Evolutionary conservation across 2,329 filamentous ascomycete species (phyloP).

Genomic region (Kalmusia sp.): DNA sequence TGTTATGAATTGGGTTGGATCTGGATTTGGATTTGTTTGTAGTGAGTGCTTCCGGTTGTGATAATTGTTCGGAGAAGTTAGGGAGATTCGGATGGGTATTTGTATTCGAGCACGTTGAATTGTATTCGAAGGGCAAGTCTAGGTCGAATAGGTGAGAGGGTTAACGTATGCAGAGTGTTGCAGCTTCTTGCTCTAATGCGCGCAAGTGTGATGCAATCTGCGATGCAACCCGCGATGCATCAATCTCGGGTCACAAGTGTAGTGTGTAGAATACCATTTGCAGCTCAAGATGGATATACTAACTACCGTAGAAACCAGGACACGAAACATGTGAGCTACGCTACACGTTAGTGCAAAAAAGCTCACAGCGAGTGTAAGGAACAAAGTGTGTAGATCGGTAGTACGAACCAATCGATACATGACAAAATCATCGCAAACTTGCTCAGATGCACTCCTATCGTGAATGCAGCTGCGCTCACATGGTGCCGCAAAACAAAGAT

Average conservation of each 20-base stretch:
- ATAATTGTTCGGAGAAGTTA: background rate
- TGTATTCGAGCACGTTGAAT: too few relatives aligned
- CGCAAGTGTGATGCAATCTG: background rate
- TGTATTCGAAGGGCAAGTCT: too few relatives aligned
- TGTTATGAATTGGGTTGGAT: background rate
- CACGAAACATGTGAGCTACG: too few relatives aligned
- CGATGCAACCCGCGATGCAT: background rate
- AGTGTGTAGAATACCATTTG: background rate
- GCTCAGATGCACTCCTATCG: background rate
- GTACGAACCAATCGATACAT: background rate
- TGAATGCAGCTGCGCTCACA: background rate
- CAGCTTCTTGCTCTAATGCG: constrained; percentile 1
- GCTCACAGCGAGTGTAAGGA: background rate
- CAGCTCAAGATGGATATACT: too few relatives aligned
- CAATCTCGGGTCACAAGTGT: background rate
- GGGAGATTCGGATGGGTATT: too few relatives aligned
- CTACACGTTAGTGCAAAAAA: background rate
- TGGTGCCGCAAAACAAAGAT: background rate
- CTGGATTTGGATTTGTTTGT: background rate
- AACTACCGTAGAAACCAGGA: too few relatives aligned
- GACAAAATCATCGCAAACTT: constrained; percentile 1
- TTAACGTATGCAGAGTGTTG: background rate
- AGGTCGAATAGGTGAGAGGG: too few relatives aligned
- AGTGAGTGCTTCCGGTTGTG: background rate
- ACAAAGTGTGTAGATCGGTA: background rate